Evolutionary conservation across 768 basidiomycete genomes (phyloP), one percentile per base, ranked within the genome.

Genomic region (Pleurotus giganteus): DNA sequence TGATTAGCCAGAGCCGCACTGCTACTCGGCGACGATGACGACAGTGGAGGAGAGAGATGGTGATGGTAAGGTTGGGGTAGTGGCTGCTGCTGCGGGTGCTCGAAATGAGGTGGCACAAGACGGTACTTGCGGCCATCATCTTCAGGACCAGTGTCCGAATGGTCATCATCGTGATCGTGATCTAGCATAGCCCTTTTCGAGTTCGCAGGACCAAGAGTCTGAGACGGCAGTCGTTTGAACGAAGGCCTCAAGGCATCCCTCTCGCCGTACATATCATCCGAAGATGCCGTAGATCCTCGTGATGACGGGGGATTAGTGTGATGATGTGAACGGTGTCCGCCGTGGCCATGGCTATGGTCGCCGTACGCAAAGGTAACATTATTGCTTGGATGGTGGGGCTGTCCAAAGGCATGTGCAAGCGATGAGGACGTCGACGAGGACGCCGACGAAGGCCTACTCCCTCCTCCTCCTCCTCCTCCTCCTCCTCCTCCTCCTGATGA

Each of bases 171-270:
- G 32, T 66, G 71, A 2, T 69, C 64, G n/a, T 70, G 66, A 50
- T 71, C 64, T 9, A 83, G 66, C 63, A 76, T 61, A 50, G 74
- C 74, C 47, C 83, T 70, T 66, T 91, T 90, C 45, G 78, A 58
- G 57, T 74, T 75, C 31, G 70, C 70, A 2, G 86, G 85, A 1
- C 77, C 88, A n/a, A 91, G 68, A 8, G 86, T 86, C 70, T 88
- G 86, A 44, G 85, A 87, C 1, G 89, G 82, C 32, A 88, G 65
- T 42, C 89, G 74, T 73, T 91, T 91, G 63, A 88, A 89, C 26
- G 83, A 76, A 9, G 89, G 89, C 1, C 89, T 65, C 32, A 65
- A 60, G 12, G 56, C 47, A 24, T 24, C 56, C 59, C 19, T 53
- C 39, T 47, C 62, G 29, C 60, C 61, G 27, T 61, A 60, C 27